Evolutionary conservation across 1,139 yeast species (phyloP).

Genomic region (Saccharomycopsis crataegensis): DNA sequence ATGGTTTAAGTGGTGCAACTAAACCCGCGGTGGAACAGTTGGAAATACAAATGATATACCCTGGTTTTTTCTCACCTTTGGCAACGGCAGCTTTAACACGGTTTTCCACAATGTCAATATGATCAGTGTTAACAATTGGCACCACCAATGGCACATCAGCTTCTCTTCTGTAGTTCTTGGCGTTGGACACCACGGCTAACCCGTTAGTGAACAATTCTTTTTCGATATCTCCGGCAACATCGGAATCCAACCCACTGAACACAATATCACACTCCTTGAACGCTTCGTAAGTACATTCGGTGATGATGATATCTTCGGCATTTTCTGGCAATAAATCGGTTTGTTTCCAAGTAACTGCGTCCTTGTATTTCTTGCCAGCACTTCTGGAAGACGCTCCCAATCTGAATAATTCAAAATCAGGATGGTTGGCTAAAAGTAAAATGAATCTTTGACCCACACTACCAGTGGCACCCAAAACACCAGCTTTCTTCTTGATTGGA

Average conservation of each 20-base stretch:
- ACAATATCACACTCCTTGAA: conserved; percentile 90
- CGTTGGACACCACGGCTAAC: conserved; percentile 80
- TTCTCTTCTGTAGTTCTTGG: conserved; percentile 90
- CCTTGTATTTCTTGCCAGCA: conserved; percentile 79
- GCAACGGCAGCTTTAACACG: conserved; percentile 48
- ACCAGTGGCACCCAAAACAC: conserved; percentile 97
- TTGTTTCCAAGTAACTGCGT: conserved; percentile 95
- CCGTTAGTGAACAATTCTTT: conserved; percentile 78
- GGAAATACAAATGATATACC: conserved; percentile 88
- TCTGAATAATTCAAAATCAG: conserved; percentile 77
- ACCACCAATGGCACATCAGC: conserved; percentile 87
- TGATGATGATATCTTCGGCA: conserved; percentile 57
- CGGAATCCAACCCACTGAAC: conserved; percentile 91
- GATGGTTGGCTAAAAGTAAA: conserved; percentile 74
- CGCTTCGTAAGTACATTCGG: conserved; percentile 67
- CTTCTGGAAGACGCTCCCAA: conserved; percentile 93
- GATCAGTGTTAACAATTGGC: conserved; percentile 95
- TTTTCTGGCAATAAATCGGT: conserved; percentile 69
- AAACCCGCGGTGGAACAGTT: conserved; percentile 98
- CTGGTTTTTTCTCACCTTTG: conserved; percentile 52
- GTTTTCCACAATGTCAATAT: conserved; percentile 65
- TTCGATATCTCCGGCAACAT: conserved; percentile 89
- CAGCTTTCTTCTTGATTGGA: conserved; percentile 35
- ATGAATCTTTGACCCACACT: conserved; percentile 97
- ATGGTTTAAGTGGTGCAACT: conserved; percentile 93